Evolutionary conservation across 2,329 filamentous ascomycete genomes (phyloP).

Genomic region (Blumeria graminis): DNA sequence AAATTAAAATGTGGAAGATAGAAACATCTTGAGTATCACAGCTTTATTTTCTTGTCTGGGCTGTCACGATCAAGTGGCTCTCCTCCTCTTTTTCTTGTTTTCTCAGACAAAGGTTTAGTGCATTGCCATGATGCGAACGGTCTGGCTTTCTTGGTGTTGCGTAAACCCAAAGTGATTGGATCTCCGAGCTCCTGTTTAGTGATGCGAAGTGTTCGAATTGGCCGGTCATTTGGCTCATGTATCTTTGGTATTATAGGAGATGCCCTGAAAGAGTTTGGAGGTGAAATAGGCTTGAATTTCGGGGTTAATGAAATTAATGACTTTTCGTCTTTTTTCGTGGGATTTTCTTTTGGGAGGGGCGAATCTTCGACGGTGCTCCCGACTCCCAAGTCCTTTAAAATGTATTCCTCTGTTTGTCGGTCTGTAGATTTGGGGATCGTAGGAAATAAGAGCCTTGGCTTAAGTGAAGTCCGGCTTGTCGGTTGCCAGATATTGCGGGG

Average conservation of each 20-base stretch:
- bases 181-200: background rate
- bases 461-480: slow-evolving; percentile 42
- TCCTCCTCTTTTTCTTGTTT: slow-evolving; percentile 20
- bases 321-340: slow-evolving; percentile 11
- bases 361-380: slow-evolving; percentile 24
- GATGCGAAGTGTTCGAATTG: background rate
- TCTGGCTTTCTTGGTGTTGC: slow-evolving; percentile 6
- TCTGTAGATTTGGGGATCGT: slow-evolving; percentile 20
- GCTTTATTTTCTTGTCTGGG: too few relatives aligned
- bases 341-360: slow-evolving; percentile 14
- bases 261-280: slow-evolving; percentile 7
- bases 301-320: slow-evolving; percentile 27
- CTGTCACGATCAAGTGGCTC: slow-evolving; percentile 14
- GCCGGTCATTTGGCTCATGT: background rate
- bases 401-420: slow-evolving; percentile 36
- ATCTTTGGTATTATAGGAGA: background rate
- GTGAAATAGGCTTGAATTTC: slow-evolving; percentile 29
- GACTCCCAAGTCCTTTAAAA: slow-evolving; percentile 31
- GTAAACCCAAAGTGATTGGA: background rate
- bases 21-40: too few relatives aligned
- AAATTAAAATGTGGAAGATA: too few relatives aligned
- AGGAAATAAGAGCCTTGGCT: slow-evolving; percentile 47
- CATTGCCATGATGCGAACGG: slow-evolving; percentile 47
- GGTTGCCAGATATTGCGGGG: slow-evolving; percentile 18
- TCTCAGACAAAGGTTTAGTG: slow-evolving; percentile 24